Evolutionary conservation across 1,139 yeast genomes (phyloP).

Genomic region (Kodamaea arcana): DNA sequence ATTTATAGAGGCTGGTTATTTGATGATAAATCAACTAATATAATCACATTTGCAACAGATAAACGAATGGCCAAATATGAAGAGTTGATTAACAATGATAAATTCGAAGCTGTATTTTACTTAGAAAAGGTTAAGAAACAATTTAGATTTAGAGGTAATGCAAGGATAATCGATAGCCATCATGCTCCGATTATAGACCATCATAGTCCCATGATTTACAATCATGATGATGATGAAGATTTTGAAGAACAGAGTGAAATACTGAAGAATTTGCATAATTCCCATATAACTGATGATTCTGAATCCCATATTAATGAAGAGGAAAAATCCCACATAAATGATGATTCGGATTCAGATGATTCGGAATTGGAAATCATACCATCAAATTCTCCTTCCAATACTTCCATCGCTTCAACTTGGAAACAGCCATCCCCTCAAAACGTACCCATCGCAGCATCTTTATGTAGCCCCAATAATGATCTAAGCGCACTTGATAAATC

Average conservation of each 20-base stretch:
- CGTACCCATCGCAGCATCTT: slow-evolving; percentile 14
- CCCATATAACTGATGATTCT: slow-evolving; percentile 1
- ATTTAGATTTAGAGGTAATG: slow-evolving; percentile 67
- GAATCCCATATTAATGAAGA: neutral
- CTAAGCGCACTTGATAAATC: slow-evolving; percentile 19
- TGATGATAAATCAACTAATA: slow-evolving; percentile 62
- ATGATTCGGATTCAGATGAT: slow-evolving; percentile 7
- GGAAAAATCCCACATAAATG: neutral
- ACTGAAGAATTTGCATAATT: too few relatives aligned
- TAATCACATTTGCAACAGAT: slow-evolving; percentile 70
- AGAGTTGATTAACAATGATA: slow-evolving; percentile 48
- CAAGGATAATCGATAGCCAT: slow-evolving; percentile 41
- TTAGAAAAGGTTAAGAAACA: slow-evolving; percentile 60
- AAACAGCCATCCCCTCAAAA: slow-evolving; percentile 9
- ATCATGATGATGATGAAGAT: slow-evolving; percentile 6
- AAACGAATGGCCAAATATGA: slow-evolving; percentile 59
- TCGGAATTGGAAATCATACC: slow-evolving; percentile 9
- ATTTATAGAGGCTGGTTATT: slow-evolving; percentile 74
- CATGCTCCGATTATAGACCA: slow-evolving; percentile 33
- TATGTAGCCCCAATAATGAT: slow-evolving; percentile 26
- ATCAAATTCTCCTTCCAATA: slow-evolving; percentile 6
- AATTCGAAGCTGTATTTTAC: slow-evolving; percentile 75
- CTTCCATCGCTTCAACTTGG: slow-evolving; percentile 2
- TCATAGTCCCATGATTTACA: slow-evolving; percentile 26
- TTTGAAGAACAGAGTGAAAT: slow-evolving; percentile 10